Evolutionary conservation across 1,284 basidiomycete genomes (phyloP).

Genomic region (Cutaneotrichosporon cyanovorans): DNA sequence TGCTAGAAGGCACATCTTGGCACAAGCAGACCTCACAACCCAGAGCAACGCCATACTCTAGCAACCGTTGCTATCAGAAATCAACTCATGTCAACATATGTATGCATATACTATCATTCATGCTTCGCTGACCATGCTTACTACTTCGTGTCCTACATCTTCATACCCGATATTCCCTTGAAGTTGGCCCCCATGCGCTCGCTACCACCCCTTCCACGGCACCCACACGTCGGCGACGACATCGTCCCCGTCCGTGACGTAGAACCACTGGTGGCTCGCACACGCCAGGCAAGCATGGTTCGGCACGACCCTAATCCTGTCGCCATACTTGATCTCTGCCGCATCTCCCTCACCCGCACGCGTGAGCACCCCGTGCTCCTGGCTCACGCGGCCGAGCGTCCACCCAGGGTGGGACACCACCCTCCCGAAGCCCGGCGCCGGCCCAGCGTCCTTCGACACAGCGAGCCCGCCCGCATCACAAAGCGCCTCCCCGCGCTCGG

Average conservation of each 20-base stretch:
- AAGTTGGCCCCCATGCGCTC: no score
- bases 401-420: slow-evolving; percentile 58
- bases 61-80: no score
- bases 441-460: slow-evolving; percentile 76
- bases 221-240: slow-evolving; percentile 77
- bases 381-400: slow-evolving; percentile 64
- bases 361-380: slow-evolving; percentile 68
- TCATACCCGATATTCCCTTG: no score
- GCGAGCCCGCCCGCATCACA: slow-evolving; percentile 76
- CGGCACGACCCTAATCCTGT: slow-evolving; percentile 42
- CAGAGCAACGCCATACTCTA: no score
- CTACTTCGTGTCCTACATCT: no score
- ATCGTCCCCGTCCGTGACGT: slow-evolving; percentile 59
- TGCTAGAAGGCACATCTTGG: no score
- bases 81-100: no score
- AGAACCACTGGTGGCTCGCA: slow-evolving; percentile 73
- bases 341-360: slow-evolving; percentile 25
- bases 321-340: slow-evolving; percentile 52
- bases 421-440: slow-evolving; percentile 61
- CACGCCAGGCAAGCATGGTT: slow-evolving; percentile 60
- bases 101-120: no score
- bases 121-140: no score
- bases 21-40: no score
- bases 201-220: slow-evolving; percentile 67
- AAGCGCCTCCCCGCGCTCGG: slow-evolving; percentile 53